Evolutionary conservation across 176 grass and related monocot species (phyloP), one percentile per base, ranked within the genome.

Genomic region (Zoysia pacifica): DNA sequence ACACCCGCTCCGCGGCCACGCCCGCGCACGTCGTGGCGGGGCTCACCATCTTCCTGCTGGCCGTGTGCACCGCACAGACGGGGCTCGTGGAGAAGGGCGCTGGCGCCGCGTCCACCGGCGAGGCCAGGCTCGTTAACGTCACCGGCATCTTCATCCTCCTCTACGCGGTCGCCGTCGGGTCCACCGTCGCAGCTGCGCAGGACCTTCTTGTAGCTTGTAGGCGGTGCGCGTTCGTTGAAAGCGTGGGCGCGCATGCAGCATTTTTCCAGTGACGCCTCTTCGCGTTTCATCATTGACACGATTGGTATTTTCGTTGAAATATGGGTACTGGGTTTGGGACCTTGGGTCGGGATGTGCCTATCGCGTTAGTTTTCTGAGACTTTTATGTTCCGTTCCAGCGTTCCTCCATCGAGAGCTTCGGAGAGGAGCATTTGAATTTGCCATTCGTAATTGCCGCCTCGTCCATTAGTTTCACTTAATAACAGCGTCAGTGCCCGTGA

Each of bases 141-240:
- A 93, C 90, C 2, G 96, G 96, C 3, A 53, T 95, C 37, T 89
- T 95, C 88, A 89, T 99, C 78, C 75, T 97, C 55, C 70, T 98
- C 69, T 95, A 95, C 69, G 90, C 81, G 0, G 39, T 91, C 38
- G 40, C 92, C 20, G 96, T 99, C 62, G 88, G 81, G 4, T 38
- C 84, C 49, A 43, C 88, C 2, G 88, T 93, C 65, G 86, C 82
- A 28, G 46, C 78, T 95, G 28, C 86, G 89, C 67, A 95, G 53
- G 72, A 82, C 51, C 0, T 80, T 68, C 19, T 59, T 74, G 58
- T 91, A 28, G 28, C 28, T 28, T 28, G 28, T 28, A 85, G 78
- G 49, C 68, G 38, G 35, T 6, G 9, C 0, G 5, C 11, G 47
- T 28, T 28, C 9, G 3, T 18, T 38, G 51, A 14, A 13, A 1